These are phyloP conservation scores for Alternaria incomplexa DNA, from an alignment of 2,329 filamentous ascomycete species.

Conservation along the genomic window DNA sequence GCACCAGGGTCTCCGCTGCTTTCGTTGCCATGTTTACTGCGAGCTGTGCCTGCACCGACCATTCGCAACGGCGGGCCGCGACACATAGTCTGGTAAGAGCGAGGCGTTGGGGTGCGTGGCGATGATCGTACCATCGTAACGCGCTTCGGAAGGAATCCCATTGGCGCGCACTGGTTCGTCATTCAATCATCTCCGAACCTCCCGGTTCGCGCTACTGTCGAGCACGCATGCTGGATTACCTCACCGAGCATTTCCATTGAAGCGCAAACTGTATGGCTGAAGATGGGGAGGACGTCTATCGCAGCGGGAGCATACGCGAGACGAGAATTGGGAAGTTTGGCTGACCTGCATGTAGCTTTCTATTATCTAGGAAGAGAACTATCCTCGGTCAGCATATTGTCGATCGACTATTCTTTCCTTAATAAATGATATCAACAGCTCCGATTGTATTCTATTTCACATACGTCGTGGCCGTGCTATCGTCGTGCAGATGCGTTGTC, in stretches of 20 bases:
- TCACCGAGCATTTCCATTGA: not conserved
- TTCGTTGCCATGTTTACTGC: slow-evolving; percentile 3
- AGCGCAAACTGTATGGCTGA: not conserved
- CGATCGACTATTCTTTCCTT: not conserved
- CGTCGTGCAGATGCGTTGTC: not conserved
- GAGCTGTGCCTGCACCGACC: not conserved
- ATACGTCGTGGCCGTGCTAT: not conserved
- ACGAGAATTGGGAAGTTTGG: not conserved
- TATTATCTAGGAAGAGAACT: not conserved
- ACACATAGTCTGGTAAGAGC: slow-evolving; percentile 2
- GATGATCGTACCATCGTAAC: slow-evolving; percentile 6
- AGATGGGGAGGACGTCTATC: not conserved
- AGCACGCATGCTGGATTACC: not conserved
- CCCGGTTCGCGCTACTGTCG: slow-evolving; percentile 2
- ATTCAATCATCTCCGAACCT: not conserved
- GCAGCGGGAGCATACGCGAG: not conserved
- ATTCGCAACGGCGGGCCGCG: slow-evolving; percentile 6
- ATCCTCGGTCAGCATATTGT: not conserved
- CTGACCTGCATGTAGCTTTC: not conserved
- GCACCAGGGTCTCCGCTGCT: slow-evolving; percentile 8
- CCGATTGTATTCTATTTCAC: no score
- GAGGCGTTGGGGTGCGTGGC: slow-evolving; percentile 4
- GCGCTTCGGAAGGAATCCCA: slow-evolving; percentile 3
- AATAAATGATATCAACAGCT: no score
- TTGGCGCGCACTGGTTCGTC: slow-evolving; percentile 4